phyloP scores from a whole-genome alignment of 1,284 basidiomycete species.

The Ustilago curta region DNA sequence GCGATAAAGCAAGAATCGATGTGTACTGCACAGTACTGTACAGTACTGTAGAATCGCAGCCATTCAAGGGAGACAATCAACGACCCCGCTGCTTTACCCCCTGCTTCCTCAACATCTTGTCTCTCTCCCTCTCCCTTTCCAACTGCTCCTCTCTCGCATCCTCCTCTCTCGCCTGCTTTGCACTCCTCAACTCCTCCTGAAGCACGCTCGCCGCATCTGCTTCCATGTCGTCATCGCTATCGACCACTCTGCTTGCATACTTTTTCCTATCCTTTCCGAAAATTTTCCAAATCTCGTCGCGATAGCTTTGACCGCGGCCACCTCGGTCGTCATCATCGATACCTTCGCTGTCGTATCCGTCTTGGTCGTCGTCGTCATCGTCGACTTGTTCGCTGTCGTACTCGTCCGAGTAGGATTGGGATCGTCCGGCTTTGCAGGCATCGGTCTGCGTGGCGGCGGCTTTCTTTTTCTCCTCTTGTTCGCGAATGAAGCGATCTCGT shows the following conservation, averaged over 20 bases:
- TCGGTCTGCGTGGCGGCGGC: slow-evolving; percentile 9
- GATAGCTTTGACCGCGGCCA: slow-evolving; percentile 24
- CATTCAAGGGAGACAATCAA: neutral
- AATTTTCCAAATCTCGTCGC: slow-evolving; percentile 64
- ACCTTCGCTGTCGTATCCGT: slow-evolving; percentile 42
- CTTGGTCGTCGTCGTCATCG: slow-evolving; percentile 21
- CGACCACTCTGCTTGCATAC: slow-evolving; percentile 55
- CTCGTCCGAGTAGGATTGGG: slow-evolving; percentile 19
- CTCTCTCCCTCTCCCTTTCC: slow-evolving; percentile 48
- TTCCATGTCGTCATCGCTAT: slow-evolving; percentile 68
- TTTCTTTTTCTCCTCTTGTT: slow-evolving; percentile 56
- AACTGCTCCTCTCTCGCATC: slow-evolving; percentile 58
- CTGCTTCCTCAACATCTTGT: slow-evolving; percentile 52
- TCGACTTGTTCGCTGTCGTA: slow-evolving; percentile 35
- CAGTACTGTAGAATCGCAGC: neutral
- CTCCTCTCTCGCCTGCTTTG: slow-evolving; percentile 55
- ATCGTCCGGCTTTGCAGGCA: slow-evolving; percentile 1
- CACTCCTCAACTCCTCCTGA: slow-evolving; percentile 59
- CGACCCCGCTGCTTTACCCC: slow-evolving; percentile 7
- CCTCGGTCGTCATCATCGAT: slow-evolving; percentile 45
- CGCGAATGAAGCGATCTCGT: slow-evolving; percentile 59
- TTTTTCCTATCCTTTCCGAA: slow-evolving; percentile 60
- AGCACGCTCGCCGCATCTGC: slow-evolving; percentile 60
- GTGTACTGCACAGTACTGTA: too few relatives aligned
- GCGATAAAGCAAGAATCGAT: neutral